These are phyloP conservation scores for Termitomyces sp. DNA, from an alignment of 1,284 basidiomycete species.

Conservation along the genomic window DNA sequence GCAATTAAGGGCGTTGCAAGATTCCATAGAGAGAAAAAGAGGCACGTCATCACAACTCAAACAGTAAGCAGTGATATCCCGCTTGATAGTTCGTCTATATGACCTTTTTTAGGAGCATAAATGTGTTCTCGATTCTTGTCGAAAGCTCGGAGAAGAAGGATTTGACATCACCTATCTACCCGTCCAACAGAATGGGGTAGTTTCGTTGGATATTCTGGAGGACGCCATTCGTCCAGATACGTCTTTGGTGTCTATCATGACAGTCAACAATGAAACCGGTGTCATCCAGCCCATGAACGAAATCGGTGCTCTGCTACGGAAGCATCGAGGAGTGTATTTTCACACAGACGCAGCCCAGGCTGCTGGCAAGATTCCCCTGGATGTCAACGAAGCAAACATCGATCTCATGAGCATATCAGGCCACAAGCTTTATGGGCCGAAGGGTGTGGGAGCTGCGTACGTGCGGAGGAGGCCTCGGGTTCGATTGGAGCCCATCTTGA, in stretches of 20 bases:
- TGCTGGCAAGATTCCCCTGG: slow-evolving; percentile 84
- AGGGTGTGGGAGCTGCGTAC: slow-evolving; percentile 94
- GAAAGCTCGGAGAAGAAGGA: slow-evolving; percentile 92
- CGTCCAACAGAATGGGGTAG: slow-evolving; percentile 82
- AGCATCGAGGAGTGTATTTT: slow-evolving; percentile 87
- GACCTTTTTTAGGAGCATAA: slow-evolving; percentile 82
- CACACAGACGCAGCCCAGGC: slow-evolving; percentile 99
- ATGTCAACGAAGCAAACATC: slow-evolving; percentile 95
- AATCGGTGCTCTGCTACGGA: slow-evolving; percentile 82
- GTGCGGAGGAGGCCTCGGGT: slow-evolving; percentile 92
- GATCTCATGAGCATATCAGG: slow-evolving; percentile 96
- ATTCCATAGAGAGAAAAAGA: slow-evolving; percentile 89
- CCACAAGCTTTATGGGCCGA: slow-evolving; percentile 98
- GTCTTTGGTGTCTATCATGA: slow-evolving; percentile 92
- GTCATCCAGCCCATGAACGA: slow-evolving; percentile 97
- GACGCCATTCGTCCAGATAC: slow-evolving; percentile 85
- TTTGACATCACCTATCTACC: slow-evolving; percentile 98
- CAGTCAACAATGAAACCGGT: slow-evolving; percentile 99
- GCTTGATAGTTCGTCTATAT: slow-evolving; percentile 5
- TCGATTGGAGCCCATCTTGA: slow-evolving; percentile 91
- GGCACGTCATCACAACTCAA: slow-evolving; percentile 88
- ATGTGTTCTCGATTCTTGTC: slow-evolving; percentile 97
- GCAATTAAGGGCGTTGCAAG: slow-evolving; percentile 94
- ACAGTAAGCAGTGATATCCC: slow-evolving; percentile 50
- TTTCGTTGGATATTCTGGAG: slow-evolving; percentile 75